Conservation (phyloP, 2,329 filamentous ascomycete species). For the Fusarium concolor region DNA sequence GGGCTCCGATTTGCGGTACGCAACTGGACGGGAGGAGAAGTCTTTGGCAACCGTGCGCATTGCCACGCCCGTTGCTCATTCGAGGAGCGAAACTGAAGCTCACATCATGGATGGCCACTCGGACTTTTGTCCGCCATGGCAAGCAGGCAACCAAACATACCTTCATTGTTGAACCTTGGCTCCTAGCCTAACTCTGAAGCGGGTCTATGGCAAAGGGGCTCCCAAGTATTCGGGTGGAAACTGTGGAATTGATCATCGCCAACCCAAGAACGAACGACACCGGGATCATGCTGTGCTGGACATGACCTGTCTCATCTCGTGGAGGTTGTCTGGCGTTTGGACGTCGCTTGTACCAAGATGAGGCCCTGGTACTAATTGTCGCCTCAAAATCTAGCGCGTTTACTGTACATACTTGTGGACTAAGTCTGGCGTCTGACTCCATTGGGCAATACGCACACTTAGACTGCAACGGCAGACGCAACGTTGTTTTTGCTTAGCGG, state of each 20-base stretch:
- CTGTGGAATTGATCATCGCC: constrained; percentile 11
- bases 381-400: constrained; percentile 22
- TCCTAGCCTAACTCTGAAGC: constrained; percentile 8
- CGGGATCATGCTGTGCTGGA: constrained; percentile 9
- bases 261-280: constrained; percentile 6
- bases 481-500: constrained; percentile 38
- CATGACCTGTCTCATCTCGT: constrained; percentile 12
- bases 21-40: constrained; percentile 7
- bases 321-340: constrained; percentile 4
- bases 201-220: constrained; percentile 15
- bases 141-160: not conserved
- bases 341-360: constrained; percentile 1
- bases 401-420: not conserved
- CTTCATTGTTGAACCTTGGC: constrained; percentile 21
- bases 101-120: constrained; percentile 16
- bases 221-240: constrained; percentile 21
- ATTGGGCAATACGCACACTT: constrained; percentile 8
- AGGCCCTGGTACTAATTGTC: constrained; percentile 9
- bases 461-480: constrained; percentile 33
- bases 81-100: constrained; percentile 10
- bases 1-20: constrained; percentile 18
- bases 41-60: constrained; percentile 27
- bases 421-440: constrained; percentile 5
- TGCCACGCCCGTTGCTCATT: constrained; percentile 21
- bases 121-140: constrained; percentile 19